A percentile compares a stretch with the other conserved stretches of the same genome.
These are phyloP conservation scores for Kodamaea derodonti DNA, from an alignment of 1,139 yeast species.

Conservation along the genomic window DNA sequence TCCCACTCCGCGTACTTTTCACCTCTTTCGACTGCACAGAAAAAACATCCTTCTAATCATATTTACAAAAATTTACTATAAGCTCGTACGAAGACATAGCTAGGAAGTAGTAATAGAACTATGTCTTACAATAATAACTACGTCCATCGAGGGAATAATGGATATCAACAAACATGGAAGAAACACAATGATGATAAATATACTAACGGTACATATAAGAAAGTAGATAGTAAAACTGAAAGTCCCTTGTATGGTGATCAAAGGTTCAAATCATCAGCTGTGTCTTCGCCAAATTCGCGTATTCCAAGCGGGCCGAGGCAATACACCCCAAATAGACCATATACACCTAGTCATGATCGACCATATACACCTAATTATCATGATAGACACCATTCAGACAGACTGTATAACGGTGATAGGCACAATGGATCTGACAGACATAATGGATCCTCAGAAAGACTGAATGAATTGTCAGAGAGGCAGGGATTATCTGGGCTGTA, in stretches of 20 bases:
- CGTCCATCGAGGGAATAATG: slow-evolving; percentile 1
- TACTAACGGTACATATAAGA: not conserved
- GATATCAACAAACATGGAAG: slow-evolving; percentile 1
- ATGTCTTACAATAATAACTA: slow-evolving; percentile 4
- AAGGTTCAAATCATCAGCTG: not conserved
- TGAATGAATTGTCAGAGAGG: too few relatives aligned
- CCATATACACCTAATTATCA: not conserved
- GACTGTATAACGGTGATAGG: too few relatives aligned
- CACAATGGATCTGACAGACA: too few relatives aligned
- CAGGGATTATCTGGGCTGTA: too few relatives aligned
- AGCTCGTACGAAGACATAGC: not conserved
- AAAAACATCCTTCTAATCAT: not conserved
- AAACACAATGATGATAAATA: slow-evolving; percentile 5
- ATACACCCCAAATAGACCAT: slow-evolving; percentile 1
- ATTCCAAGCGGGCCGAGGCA: not conserved
- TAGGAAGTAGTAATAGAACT: not conserved
- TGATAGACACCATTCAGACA: not conserved
- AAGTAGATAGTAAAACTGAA: not conserved
- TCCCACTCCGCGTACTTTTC: not conserved
- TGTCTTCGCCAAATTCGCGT: not conserved
- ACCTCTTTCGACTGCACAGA: too few relatives aligned
- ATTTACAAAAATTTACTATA: not conserved
- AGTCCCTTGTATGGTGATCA: not conserved
- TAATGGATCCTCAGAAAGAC: too few relatives aligned
- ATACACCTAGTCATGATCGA: too few relatives aligned